Evolutionary conservation across 2,329 filamentous ascomycete species (phyloP).

Genomic region (Trichoderma oligosporum): DNA sequence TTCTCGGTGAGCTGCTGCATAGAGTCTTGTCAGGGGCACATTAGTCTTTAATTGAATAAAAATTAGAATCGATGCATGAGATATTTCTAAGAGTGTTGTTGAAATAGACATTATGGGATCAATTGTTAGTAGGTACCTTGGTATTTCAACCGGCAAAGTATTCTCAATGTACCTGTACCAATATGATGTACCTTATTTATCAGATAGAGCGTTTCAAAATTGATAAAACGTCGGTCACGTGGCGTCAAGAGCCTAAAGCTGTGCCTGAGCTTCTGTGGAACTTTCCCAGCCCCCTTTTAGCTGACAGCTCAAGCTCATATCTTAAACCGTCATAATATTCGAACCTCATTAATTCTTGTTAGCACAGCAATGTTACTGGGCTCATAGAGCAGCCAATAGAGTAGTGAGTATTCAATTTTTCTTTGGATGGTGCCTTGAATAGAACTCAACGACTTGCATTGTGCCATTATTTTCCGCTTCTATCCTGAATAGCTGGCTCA

Average conservation of each 20-base stretch:
- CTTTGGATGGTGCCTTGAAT: no score
- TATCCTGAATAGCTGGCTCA: conserved; percentile 9
- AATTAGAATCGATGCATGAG: no score
- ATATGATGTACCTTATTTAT: no score
- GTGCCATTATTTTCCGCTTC: not conserved
- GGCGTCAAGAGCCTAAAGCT: not conserved
- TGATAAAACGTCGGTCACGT: not conserved
- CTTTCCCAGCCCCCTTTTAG: conserved; percentile 8
- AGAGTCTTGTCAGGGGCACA: not conserved
- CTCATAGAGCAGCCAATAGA: not conserved
- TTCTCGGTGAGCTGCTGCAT: not conserved
- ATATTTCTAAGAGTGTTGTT: no score
- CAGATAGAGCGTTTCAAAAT: no score
- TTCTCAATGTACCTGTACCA: no score
- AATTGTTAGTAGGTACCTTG: no score
- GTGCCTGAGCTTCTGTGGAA: no score
- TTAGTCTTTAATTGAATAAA: no score
- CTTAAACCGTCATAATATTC: conserved; percentile 5
- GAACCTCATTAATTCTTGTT: conserved; percentile 18
- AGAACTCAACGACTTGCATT: not conserved
- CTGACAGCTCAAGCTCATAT: conserved; percentile 12
- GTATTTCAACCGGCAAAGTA: no score
- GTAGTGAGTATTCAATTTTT: not conserved
- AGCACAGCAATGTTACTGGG: not conserved
- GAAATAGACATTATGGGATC: no score